Conservation (phyloP, 2,329 filamentous ascomycete species). For the Penicillium sp. region DNA sequence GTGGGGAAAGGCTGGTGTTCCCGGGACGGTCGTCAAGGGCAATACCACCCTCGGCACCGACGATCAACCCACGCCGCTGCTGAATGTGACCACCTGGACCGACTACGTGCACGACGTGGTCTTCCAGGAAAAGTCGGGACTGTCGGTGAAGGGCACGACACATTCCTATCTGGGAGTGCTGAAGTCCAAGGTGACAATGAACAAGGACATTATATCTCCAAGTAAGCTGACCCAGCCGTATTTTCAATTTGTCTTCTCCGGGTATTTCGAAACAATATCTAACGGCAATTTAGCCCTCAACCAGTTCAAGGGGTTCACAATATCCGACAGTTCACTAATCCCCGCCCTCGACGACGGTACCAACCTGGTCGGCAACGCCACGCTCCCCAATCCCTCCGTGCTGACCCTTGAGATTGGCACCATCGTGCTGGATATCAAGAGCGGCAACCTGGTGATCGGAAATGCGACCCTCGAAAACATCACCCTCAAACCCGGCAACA, state of each 20-base stretch:
- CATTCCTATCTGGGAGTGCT: constrained; percentile 32
- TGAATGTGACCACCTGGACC: constrained; percentile 29
- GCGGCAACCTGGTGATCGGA: constrained; percentile 50
- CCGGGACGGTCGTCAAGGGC: constrained; percentile 30
- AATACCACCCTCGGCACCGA: constrained; percentile 34
- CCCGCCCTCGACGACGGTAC: constrained; percentile 45
- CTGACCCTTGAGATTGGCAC: constrained; percentile 57
- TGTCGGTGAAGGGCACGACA: constrained; percentile 31
- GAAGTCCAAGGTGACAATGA: constrained; percentile 34
- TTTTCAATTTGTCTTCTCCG: no score
- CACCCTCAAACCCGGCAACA: constrained; percentile 53
- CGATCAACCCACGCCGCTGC: constrained; percentile 25
- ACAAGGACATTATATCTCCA: constrained; percentile 36
- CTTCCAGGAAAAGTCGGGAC: constrained; percentile 23
- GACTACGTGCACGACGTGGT: constrained; percentile 35
- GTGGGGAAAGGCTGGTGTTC: constrained; percentile 28
- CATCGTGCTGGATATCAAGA: constrained; percentile 52
- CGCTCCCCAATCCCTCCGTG: constrained; percentile 58
- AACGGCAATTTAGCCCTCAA: constrained; percentile 48
- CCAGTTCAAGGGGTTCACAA: constrained; percentile 49
- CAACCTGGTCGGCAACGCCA: constrained; percentile 54
- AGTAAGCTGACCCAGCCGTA: constrained; percentile 23
- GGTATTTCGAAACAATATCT: constrained; percentile 4
- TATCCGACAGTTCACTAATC: constrained; percentile 49
- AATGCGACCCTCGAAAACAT: constrained; percentile 51